Conservation (phyloP, 257 asterid species). For the Scutellaria minor region DNA sequence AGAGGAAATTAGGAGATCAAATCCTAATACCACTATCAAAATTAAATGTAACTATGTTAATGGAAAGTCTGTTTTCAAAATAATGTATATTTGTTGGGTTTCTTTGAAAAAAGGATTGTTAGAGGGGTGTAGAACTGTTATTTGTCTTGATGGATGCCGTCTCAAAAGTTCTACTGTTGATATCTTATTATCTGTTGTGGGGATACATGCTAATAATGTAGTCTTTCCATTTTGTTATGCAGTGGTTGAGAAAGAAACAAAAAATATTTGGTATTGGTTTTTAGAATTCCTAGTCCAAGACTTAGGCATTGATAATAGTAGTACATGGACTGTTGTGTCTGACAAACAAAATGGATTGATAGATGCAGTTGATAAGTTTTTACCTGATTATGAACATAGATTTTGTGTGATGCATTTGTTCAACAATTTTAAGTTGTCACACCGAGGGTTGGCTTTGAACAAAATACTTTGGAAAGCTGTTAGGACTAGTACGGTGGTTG, state of each 20-base stretch:
- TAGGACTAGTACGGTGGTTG: no score
- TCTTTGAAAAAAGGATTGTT: no score
- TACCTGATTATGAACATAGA: not conserved
- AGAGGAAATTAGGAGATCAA: no score
- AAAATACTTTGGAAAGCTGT: not conserved
- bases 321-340: not conserved
- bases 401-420: constrained; percentile 3
- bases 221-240: not conserved
- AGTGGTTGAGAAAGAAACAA: constrained; percentile 4
- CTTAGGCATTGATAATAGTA: not conserved
- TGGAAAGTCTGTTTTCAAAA: no score
- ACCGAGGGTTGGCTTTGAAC: not conserved
- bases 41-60: no score
- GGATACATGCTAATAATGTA: not conserved
- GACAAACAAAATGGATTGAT: constrained; percentile 2
- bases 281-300: not conserved
- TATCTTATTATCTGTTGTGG: not conserved
- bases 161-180: not conserved
- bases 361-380: not conserved
- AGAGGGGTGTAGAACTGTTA: no score
- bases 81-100: no score
- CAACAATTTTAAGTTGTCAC: not conserved
- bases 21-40: no score
- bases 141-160: no score
- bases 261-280: not conserved